Evolutionary conservation across 2,329 filamentous ascomycete species (phyloP).

Genomic region (Chalaropsis thielavioides): DNA sequence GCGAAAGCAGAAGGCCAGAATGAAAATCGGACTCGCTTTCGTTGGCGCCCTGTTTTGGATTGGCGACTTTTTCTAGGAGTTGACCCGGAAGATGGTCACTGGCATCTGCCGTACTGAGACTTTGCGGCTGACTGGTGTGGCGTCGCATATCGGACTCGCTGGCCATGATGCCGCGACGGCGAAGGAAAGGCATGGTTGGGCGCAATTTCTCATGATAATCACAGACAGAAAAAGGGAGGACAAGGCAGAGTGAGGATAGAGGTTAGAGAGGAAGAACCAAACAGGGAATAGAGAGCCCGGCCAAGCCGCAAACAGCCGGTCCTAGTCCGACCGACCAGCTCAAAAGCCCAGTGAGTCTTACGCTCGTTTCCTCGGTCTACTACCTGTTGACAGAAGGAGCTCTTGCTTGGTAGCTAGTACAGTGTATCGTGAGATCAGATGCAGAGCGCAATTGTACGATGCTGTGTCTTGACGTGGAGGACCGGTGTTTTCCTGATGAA

Average conservation of each 20-base stretch:
- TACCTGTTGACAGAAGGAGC: not conserved
- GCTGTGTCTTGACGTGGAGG: not conserved
- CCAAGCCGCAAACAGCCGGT: conserved; percentile 9
- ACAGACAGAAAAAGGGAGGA: conserved; percentile 18
- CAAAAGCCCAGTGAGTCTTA: not conserved
- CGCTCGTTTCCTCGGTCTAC: not conserved
- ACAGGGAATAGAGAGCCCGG: conserved; percentile 8
- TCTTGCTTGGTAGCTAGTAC: not conserved
- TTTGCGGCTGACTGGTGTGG: conserved; percentile 28
- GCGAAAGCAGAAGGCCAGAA: not conserved
- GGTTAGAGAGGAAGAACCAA: not conserved
- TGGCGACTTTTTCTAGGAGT: conserved; percentile 8
- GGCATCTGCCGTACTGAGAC: conserved; percentile 20
- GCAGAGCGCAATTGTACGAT: not conserved
- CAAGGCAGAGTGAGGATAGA: not conserved
- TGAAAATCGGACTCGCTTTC: not conserved
- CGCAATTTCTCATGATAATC: conserved; percentile 27
- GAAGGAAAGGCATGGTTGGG: conserved; percentile 43
- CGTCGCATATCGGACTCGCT: conserved; percentile 46
- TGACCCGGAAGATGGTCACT: conserved; percentile 14
- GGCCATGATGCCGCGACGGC: conserved; percentile 45
- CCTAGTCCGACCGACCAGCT: not conserved
- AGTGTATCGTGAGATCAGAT: not conserved
- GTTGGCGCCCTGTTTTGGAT: conserved; percentile 10
- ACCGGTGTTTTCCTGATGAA: not conserved